Evolutionary conservation across 805 yeast genomes (phyloP).

Genomic region (Saccharomycopsis fodiens): DNA sequence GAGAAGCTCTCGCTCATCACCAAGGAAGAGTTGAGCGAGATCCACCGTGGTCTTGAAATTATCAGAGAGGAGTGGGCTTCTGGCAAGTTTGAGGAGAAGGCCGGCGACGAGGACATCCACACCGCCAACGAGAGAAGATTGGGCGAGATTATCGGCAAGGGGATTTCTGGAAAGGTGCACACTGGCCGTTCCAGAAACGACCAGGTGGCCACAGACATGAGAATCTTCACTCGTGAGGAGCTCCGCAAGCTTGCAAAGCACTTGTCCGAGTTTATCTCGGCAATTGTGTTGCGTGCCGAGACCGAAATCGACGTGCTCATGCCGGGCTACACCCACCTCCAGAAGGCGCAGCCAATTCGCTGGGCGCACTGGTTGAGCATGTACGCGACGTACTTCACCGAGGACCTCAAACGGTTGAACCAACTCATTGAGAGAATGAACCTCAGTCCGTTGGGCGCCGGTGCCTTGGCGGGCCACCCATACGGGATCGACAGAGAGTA

Average conservation of each 20-base stretch:
- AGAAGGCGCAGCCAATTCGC: constrained; percentile 98
- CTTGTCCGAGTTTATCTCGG: constrained; percentile 55
- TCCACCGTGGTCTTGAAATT: constrained; percentile 71
- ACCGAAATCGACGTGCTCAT: constrained; percentile 83
- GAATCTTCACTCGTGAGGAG: constrained; percentile 82
- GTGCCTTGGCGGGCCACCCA: constrained; percentile 99
- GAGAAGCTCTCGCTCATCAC: constrained; percentile 70
- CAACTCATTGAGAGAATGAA: constrained; percentile 80
- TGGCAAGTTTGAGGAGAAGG: constrained; percentile 60
- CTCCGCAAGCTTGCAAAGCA: constrained; percentile 52
- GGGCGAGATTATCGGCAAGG: constrained; percentile 91
- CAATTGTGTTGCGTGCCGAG: constrained; percentile 68
- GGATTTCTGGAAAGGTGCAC: constrained; percentile 95
- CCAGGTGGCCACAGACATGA: constrained; percentile 99
- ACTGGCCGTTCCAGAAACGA: constrained; percentile 99
- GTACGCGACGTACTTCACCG: constrained; percentile 90
- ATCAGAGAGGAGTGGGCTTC: constrained; percentile 79
- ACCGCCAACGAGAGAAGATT: constrained; percentile 97
- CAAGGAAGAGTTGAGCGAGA: constrained; percentile 63
- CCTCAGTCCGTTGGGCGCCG: constrained; percentile 88
- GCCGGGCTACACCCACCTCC: constrained; percentile 99
- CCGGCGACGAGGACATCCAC: constrained; percentile 96
- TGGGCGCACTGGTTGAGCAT: constrained; percentile 97
- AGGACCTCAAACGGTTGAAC: constrained; percentile 77
- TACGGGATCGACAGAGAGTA: constrained; percentile 96